Conservation (phyloP, 805 yeast genomes). For the Candida pseudoglaebosa region DNA sequence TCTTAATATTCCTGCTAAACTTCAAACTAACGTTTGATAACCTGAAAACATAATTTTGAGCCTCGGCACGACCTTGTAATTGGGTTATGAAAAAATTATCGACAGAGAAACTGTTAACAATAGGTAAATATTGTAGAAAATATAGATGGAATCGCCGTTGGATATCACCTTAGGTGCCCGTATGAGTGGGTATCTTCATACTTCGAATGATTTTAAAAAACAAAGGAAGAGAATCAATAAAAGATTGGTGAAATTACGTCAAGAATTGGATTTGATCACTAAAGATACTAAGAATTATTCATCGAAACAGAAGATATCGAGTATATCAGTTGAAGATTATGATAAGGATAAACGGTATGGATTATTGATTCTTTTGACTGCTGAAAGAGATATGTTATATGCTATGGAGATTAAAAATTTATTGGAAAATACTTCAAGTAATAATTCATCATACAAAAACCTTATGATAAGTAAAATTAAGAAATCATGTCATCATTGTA, state of each 20-base stretch:
- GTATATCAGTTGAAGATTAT: slow-evolving; percentile 48
- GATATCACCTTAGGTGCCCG: slow-evolving; percentile 52
- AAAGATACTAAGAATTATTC: slow-evolving; percentile 63
- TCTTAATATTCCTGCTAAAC: no score
- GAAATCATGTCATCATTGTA: slow-evolving; percentile 48
- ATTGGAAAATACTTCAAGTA: slow-evolving; percentile 50
- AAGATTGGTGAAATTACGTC: slow-evolving; percentile 61
- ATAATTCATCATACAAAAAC: slow-evolving; percentile 40
- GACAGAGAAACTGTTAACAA: neutral
- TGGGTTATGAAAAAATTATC: slow-evolving; percentile 1
- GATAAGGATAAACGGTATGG: slow-evolving; percentile 50
- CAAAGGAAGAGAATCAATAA: slow-evolving; percentile 63
- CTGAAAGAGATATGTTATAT: slow-evolving; percentile 73
- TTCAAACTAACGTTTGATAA: no score
- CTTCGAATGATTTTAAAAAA: slow-evolving; percentile 65
- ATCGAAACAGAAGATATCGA: slow-evolving; percentile 43
- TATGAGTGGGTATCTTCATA: slow-evolving; percentile 55
- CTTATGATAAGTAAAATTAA: slow-evolving; percentile 61
- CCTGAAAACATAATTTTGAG: no score
- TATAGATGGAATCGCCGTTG: slow-evolving; percentile 44
- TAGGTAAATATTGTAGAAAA: no score
- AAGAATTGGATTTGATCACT: slow-evolving; percentile 56
- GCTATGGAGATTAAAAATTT: slow-evolving; percentile 60
- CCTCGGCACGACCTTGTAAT: neutral
- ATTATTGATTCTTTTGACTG: slow-evolving; percentile 55